These are phyloP conservation scores for Cladosporium phlei DNA, from an alignment of 2,329 filamentous ascomycete species.

Conservation along the genomic window DNA sequence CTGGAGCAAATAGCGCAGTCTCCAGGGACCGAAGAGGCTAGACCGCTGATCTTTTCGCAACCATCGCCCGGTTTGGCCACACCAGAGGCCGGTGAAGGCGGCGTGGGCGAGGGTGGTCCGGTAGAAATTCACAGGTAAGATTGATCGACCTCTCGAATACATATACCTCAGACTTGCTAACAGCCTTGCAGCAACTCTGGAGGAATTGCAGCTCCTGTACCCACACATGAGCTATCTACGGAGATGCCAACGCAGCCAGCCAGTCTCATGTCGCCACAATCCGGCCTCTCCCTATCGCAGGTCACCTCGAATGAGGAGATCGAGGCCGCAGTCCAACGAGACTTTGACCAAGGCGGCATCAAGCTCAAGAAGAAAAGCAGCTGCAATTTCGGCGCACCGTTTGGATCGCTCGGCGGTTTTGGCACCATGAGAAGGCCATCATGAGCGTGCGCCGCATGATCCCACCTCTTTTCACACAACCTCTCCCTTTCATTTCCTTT, in stretches of 20 bases:
- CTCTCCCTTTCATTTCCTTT: neutral
- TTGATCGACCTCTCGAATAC: neutral
- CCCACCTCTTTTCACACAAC: neutral
- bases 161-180: neutral
- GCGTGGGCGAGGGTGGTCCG: too few relatives aligned
- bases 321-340: slow-evolving; percentile 20
- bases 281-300: slow-evolving; percentile 6
- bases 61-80: slow-evolving; percentile 28
- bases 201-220: neutral
- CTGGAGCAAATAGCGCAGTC: slow-evolving; percentile 31
- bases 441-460: slow-evolving; percentile 5
- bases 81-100: slow-evolving; percentile 17
- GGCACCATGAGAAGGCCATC: slow-evolving; percentile 22
- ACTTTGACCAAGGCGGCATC: slow-evolving; percentile 32
- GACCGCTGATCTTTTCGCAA: slow-evolving; percentile 27
- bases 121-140: neutral
- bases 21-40: slow-evolving; percentile 27
- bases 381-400: slow-evolving; percentile 34
- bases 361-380: slow-evolving; percentile 34
- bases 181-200: neutral
- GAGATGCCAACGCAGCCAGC: slow-evolving; percentile 3
- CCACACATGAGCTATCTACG: slow-evolving; percentile 3
- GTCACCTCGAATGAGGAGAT: slow-evolving; percentile 10
- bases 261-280: slow-evolving; percentile 10
- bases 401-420: slow-evolving; percentile 31